Base-by-base conservation (phyloP, 2,329 filamentous ascomycete species). In the Scedosporium dehoogii region DNA sequence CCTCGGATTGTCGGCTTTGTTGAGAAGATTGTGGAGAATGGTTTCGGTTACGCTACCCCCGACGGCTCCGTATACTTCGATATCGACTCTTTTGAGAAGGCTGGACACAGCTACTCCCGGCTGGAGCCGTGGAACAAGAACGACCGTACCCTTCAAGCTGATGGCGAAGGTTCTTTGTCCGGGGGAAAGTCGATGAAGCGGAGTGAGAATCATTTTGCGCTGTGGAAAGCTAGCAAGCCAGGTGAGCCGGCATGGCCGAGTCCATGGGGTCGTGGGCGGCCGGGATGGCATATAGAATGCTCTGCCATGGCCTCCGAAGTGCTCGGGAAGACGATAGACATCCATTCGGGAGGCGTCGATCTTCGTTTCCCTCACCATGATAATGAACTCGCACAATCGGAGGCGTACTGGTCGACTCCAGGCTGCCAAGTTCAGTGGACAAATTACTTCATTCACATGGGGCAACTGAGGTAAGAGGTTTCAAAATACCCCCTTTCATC, bases 201-300 rank as follows among this genome's bases (percentile, higher is more conserved):
- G 62, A 87, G 85, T 23, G 79, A 87, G 1, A 87, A 88, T 6
- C 92, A 97, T 70, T 97, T 97, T 75, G 92, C 92, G 0, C 78
- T 97, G 1, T 97, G 92, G 92, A 97, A 97, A 73, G 86, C 88
- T 61, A 92, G 88, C 1, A 96, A 96, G 76, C 85, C 90, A 14
- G 93, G 93, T 51, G 93, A 97, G 79, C 93, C 93, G 0, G 89
- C 85, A 66, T 97, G 93, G 93, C 81, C 86, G 3, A 94, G 89
- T 68, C 86, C 86, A 4, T 97, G 92, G 92, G 92, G 93, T 4
- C 81, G 86, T 62, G 92, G 92, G 4, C 82, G 93, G 53, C 93
- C 93, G 1, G 93, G 93, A 21, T 97, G 92, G 93, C 93, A 97
- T 71, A 97, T 97, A 70, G 92, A 97, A 77, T 97, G 92, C 85